A percentile compares a stretch with the other conserved stretches of the same genome.
phyloP scores from a whole-genome alignment of 1,284 basidiomycete genomes.

The Trichosporon faecale region DNA sequence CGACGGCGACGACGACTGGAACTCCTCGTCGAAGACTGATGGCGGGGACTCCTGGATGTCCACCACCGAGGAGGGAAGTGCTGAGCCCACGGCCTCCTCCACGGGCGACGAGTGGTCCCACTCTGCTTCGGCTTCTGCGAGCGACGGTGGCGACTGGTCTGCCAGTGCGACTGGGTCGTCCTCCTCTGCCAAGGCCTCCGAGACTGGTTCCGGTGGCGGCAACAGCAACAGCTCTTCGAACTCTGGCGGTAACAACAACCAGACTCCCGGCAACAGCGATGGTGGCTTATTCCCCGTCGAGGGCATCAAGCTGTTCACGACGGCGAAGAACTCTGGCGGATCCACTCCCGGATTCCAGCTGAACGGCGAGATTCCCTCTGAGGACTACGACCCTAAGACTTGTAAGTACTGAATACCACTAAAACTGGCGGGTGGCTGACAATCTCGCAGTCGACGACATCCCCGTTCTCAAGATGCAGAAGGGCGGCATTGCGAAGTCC shows the following conservation, averaged over 20 bases:
- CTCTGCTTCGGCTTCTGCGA: not conserved
- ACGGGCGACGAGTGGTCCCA: not conserved
- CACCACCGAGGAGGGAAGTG: not conserved
- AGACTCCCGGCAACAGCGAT: not conserved
- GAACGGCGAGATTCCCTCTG: not conserved
- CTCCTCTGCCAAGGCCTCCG: slow-evolving; percentile 1
- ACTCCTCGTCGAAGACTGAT: not conserved
- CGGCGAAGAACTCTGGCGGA: not conserved
- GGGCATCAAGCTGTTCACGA: slow-evolving; percentile 1
- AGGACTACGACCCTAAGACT: slow-evolving; percentile 7
- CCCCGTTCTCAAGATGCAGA: slow-evolving; percentile 6
- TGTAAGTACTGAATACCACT: not conserved
- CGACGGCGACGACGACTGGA: not conserved
- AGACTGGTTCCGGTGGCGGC: not conserved
- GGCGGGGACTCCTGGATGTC: slow-evolving; percentile 6
- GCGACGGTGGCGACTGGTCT: not conserved
- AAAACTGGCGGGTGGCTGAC: not conserved
- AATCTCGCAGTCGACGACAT: not conserved
- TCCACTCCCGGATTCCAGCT: not conserved
- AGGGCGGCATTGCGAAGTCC: slow-evolving; percentile 18
- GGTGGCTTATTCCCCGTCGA: slow-evolving; percentile 1
- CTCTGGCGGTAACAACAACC: not conserved
- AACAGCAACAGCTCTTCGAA: not conserved
- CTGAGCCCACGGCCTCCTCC: not conserved
- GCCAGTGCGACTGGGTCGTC: not conserved